phyloP scores from a whole-genome alignment of 2,329 filamentous ascomycete genomes.

The Aureobasidium sp. region DNA sequence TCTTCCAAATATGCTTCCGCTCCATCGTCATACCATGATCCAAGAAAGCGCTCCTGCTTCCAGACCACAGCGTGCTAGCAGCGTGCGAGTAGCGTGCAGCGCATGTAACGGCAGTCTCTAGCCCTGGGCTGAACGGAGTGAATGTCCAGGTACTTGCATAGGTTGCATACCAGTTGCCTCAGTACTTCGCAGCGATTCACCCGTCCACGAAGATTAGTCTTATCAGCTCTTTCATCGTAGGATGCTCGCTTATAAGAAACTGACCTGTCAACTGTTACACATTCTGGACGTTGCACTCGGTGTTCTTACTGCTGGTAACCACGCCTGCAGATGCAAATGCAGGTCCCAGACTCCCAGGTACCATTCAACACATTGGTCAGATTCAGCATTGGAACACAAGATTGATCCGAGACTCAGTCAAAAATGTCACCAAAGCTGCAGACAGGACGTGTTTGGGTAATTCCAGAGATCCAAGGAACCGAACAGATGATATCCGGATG shows the following conservation, averaged over 20 bases:
- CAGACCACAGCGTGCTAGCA: neutral
- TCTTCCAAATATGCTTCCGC: neutral
- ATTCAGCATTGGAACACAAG: neutral
- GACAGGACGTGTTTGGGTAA: conserved; percentile 3
- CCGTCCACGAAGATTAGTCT: neutral
- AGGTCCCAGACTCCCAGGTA: neutral
- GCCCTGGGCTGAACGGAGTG: neutral
- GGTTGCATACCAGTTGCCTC: neutral
- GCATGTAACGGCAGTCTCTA: neutral
- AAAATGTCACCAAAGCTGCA: neutral
- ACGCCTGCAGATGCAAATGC: neutral
- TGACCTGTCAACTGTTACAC: conserved; percentile 8
- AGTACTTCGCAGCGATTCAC: neutral
- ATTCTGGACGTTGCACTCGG: neutral
- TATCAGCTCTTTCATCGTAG: neutral
- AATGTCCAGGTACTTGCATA: neutral
- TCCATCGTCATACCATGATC: neutral
- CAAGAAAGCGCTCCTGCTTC: neutral
- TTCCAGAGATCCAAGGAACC: neutral
- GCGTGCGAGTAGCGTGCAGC: neutral
- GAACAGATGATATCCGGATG: neutral
- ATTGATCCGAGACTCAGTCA: neutral
- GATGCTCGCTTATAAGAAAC: neutral
- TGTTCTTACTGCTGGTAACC: neutral
- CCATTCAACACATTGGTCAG: neutral